These are phyloP conservation scores for Malus sieversii DNA, from an alignment of 306 rosid genomes.

Conservation along the genomic window DNA sequence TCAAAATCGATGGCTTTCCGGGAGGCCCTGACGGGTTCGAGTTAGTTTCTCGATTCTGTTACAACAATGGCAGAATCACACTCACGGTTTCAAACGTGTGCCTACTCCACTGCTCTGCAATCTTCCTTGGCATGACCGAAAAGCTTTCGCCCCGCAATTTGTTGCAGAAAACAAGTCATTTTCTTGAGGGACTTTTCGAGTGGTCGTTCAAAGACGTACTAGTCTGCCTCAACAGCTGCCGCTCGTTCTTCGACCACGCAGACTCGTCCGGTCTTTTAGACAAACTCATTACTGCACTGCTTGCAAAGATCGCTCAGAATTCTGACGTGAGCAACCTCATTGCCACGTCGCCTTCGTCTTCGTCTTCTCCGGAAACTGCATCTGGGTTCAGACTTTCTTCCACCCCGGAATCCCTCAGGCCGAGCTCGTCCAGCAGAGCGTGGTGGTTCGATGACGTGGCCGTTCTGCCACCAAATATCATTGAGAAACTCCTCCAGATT, in stretches of 20 bases:
- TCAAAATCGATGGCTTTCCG: conserved; percentile 50
- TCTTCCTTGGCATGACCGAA: conserved; percentile 61
- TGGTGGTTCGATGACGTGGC: conserved; percentile 84
- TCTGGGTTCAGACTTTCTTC: conserved; percentile 32
- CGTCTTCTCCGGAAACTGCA: conserved; percentile 51
- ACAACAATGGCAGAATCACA: conserved; percentile 43
- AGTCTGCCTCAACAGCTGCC: conserved; percentile 37
- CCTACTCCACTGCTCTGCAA: conserved; percentile 49
- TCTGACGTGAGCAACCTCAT: conserved; percentile 28
- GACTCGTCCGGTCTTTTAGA: conserved; percentile 50
- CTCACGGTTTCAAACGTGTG: conserved; percentile 46
- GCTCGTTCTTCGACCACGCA: conserved; percentile 24
- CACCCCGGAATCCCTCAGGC: conserved; percentile 40
- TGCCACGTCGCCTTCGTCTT: conserved; percentile 28
- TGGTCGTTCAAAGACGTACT: conserved; percentile 63
- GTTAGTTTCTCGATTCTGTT: conserved; percentile 53
- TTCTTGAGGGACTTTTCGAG: conserved; percentile 39
- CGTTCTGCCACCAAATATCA: conserved; percentile 46
- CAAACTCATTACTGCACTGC: conserved; percentile 47
- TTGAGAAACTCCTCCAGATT: conserved; percentile 41
- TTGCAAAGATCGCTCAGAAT: conserved; percentile 44
- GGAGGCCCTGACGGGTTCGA: conserved; percentile 73
- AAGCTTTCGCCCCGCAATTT: conserved; percentile 40
- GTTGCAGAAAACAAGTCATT: conserved; percentile 42
- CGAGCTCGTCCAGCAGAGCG: conserved; percentile 30